Evolutionary conservation across 1,284 basidiomycete species (phyloP), one percentile per base, ranked within the genome.

Genomic region (Ustilago vetiveriae): DNA sequence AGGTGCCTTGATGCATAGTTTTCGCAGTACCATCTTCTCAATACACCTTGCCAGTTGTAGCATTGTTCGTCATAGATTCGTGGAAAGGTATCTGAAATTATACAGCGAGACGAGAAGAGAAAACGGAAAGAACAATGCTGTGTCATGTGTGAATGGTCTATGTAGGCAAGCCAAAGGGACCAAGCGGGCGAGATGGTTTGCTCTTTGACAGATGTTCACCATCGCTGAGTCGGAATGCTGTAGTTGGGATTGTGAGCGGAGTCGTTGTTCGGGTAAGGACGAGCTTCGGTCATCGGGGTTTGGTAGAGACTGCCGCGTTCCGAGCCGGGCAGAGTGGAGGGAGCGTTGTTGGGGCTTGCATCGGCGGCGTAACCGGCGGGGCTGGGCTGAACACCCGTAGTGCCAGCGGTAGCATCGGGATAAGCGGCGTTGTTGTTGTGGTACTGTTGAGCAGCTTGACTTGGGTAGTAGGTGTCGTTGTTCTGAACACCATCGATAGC

Each of bases 241-340:
- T n/a, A 29, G 27, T 13, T 29, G 27, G 27, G 6, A 13, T 29
- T n/a, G 32, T 35, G n/a, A 13, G 24, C 26, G 39, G 23, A 4
- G 24, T 35, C 41, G 46, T 52, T 48, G 60, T 57, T 53, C 33
- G 54, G 54, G 26, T 57, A 54, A 5, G 54, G 55, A 5, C 55
- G 22, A 13, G 67, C 67, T 36, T 70, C 67, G 23, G 62, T 62
- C 67, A 70, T 65, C 24, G 57, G 60, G 6, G 67, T 59, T 27
- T 70, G 67, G 50, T 70, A 62, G n/a, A 70, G 62, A 42, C 56
- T 60, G 11, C 62, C 67, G 7, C 67, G 29, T 24, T 70, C 67
- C 16, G 48, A 53, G 16, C 47, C 36, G 4, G 67, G 60, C 6
- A 70, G 29, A 6, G 60, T 65, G n/a, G 48, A 52, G 19, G 53